Base-by-base conservation (phyloP, 805 yeast genomes). In the Candida sphagnicola region DNA sequence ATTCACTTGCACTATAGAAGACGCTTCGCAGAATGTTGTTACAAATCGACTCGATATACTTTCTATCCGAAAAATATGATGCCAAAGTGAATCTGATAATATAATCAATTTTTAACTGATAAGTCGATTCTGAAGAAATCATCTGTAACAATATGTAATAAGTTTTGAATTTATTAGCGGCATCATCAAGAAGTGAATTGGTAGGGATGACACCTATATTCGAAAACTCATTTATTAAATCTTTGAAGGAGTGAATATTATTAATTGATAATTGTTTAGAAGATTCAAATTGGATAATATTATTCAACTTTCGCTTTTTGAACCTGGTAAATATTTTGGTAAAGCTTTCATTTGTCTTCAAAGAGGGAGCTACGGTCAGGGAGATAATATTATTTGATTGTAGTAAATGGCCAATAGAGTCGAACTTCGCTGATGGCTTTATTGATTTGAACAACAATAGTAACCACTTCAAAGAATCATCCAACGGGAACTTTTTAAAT, bases 401-500 rank as follows among this genome's bases (percentile, higher is more conserved):
- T n/a, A 26, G n/a, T 13, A 26, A 26, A 8, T 8, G 29, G 12
- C 13, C 8, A 26, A 26, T n/a, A 5, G 26, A 13, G 12, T 23
- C 18, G 23, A 16, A 34, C 52, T 53, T 6, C 53, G 21, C 5
- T 26, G 33, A 3, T 62, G 64, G 8, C 48, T 47, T 12, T 15
- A 50, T 11, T 18, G 46, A 40, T 35, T 46, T 49, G 41, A 59
- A 53, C 6, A 56, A 40, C 1, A 48, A 44, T 15, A 62, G 31
- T 14, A 62, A 41, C 10, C 44, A 42, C 28, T 45, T 52, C 26
- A 64, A 45, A 17, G 53, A 45, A 13, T 49, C 54, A 38, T 64
- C 70, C 24, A 47, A 40, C 14, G 70, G 70, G 39, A 64, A 64
- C 32, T 54, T 56, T 2, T 35, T 28, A 33, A 42, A 50, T 30